Percentiles rank a stretch among this genome's conserved stretches.
Conservation (phyloP, 2,329 filamentous ascomycete species). For the Myotisia sp. region DNA sequence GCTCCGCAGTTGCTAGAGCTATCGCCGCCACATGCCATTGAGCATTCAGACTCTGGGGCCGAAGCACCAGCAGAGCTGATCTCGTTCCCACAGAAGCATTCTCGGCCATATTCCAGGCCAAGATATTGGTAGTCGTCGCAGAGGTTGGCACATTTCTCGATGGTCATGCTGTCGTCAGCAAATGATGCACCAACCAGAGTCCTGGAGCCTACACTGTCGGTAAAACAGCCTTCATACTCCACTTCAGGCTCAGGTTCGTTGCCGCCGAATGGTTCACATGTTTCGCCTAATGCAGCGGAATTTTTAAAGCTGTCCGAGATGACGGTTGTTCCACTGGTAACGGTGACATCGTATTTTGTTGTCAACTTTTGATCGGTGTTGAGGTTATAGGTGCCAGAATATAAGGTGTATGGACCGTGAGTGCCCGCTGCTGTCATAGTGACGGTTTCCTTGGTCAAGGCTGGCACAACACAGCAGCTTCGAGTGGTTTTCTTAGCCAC, state of each 20-base stretch:
- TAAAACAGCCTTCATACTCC: slow-evolving; percentile 9
- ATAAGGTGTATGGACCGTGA: slow-evolving; percentile 9
- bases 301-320: slow-evolving; percentile 7
- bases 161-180: slow-evolving; percentile 5
- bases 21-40: slow-evolving; percentile 7
- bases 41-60: slow-evolving; percentile 6
- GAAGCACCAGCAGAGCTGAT: neutral
- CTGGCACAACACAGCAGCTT: slow-evolving; percentile 9
- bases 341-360: slow-evolving; percentile 8
- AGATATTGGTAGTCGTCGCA: slow-evolving; percentile 9
- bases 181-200: slow-evolving; percentile 5
- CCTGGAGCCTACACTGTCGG: slow-evolving; percentile 7
- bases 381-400: slow-evolving; percentile 5
- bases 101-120: slow-evolving; percentile 9
- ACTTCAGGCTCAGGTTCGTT: slow-evolving; percentile 1
- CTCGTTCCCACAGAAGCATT: slow-evolving; percentile 9
- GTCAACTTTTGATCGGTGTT: slow-evolving; percentile 3
- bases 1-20: slow-evolving; percentile 8
- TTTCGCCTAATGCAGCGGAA: slow-evolving; percentile 7
- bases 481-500: slow-evolving; percentile 6
- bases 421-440: slow-evolving; percentile 6
- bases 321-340: neutral
- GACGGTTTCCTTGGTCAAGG: slow-evolving; percentile 5
- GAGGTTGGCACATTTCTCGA: slow-evolving; percentile 3
- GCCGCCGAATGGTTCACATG: slow-evolving; percentile 5